Evolutionary conservation across 352 stramenopile species (phyloP), one percentile per base, ranked within the genome.

Genomic region (Phytophthora cajani): DNA sequence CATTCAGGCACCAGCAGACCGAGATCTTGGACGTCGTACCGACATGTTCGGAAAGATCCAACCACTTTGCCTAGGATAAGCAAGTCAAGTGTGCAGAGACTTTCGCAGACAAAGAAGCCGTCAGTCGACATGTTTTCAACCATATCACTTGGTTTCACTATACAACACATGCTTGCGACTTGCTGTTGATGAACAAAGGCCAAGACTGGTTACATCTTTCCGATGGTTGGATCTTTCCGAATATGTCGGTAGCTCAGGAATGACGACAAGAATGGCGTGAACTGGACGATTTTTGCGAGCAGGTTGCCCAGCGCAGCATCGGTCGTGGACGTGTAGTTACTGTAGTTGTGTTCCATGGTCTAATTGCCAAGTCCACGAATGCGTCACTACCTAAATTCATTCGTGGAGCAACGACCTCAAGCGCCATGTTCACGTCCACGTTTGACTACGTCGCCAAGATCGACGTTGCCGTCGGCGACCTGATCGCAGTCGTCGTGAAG

Each of bases 1-100:
- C 64, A 71, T 60, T 71, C 64, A 16, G 64, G 64, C 12, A 71
- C 47, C 8, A 71, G 64, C 32, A 56, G 8, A 0, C 64, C 55
- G 19, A 71, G 51, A 25, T 65, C 64, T 32, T 47, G 32, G 36
- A 65, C 46, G 8, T 71, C 47, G 49, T 47, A 65, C n/a, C n/a
- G n/a, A n/a, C n/a, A n/a, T n/a, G n/a, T n/a, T n/a, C n/a, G n/a
- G n/a, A n/a, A n/a, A n/a, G n/a, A n/a, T n/a, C n/a, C n/a, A n/a
- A n/a, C n/a, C n/a, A n/a, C n/a, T n/a, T n/a, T n/a, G n/a, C n/a
- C n/a, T n/a, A n/a, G n/a, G n/a, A n/a, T n/a, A n/a, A n/a, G n/a
- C n/a, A n/a, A n/a, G n/a, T n/a, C n/a, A n/a, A n/a, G n/a, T n/a
- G n/a, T n/a, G n/a, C n/a, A n/a, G n/a, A n/a, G n/a, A n/a, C n/a